These are phyloP conservation scores for Rhodotorula babjevae DNA, from an alignment of 768 basidiomycete genomes.

Conservation along the genomic window DNA sequence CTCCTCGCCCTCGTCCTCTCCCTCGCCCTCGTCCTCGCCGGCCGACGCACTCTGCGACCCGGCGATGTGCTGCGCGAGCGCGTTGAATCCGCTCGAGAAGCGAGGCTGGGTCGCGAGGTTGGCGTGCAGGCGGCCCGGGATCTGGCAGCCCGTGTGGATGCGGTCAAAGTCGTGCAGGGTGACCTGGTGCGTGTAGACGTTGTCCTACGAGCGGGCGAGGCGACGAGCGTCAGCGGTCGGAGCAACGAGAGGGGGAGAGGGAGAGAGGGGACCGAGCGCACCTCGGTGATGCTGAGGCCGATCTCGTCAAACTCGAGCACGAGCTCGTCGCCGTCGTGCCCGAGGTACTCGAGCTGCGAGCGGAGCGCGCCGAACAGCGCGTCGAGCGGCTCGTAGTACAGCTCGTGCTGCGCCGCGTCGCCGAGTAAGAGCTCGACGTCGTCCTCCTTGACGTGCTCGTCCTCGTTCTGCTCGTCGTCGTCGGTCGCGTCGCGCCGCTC, in stretches of 20 bases:
- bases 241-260: not conserved
- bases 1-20: not conserved
- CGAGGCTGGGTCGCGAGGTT: conserved; percentile 20
- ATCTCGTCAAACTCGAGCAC: conserved; percentile 40
- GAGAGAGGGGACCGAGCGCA: conserved; percentile 6
- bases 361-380: conserved; percentile 31
- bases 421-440: conserved; percentile 18
- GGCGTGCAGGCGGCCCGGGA: conserved; percentile 36
- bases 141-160: conserved; percentile 39
- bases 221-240: not conserved
- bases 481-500: not conserved
- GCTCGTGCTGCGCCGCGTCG: conserved; percentile 13
- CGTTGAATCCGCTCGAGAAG: conserved; percentile 39
- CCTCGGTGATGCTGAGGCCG: conserved; percentile 40
- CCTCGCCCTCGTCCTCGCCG: not conserved
- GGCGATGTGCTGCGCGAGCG: conserved; percentile 34
- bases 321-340: conserved; percentile 34
- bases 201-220: conserved; percentile 34
- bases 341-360: conserved; percentile 25
- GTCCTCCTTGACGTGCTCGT: conserved; percentile 6
- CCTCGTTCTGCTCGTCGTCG: not conserved
- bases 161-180: conserved; percentile 41
- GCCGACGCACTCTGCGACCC: not conserved
- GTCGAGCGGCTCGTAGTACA: conserved; percentile 39
- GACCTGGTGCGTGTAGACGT: conserved; percentile 34